These are phyloP conservation scores for Chalciporus chontae DNA, from an alignment of 768 basidiomycete genomes.

Conservation along the genomic window DNA sequence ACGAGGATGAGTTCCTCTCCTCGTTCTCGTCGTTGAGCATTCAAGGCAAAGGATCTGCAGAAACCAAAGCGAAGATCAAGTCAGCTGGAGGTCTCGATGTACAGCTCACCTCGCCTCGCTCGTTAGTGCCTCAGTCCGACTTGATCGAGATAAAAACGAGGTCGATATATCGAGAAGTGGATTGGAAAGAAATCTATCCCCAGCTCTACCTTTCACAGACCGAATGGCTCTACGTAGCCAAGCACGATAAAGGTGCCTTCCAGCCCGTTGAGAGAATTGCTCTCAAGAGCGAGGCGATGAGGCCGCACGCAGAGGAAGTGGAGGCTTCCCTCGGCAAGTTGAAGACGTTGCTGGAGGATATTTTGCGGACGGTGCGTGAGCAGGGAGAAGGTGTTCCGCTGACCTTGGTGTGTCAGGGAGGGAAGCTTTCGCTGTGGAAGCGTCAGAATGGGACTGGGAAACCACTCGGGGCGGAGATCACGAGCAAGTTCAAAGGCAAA, in stretches of 20 bases:
- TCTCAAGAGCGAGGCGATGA: slow-evolving; percentile 31
- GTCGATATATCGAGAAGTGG: slow-evolving; percentile 27
- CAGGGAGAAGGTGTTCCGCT: slow-evolving; percentile 51
- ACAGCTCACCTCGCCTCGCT: slow-evolving; percentile 22
- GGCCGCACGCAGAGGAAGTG: slow-evolving; percentile 17
- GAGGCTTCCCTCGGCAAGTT: slow-evolving; percentile 23
- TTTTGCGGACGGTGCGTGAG: slow-evolving; percentile 47
- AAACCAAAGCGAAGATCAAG: background rate
- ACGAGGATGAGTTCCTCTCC: slow-evolving; percentile 25
- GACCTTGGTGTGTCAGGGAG: slow-evolving; percentile 48
- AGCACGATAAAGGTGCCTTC: slow-evolving; percentile 56
- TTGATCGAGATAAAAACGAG: slow-evolving; percentile 37
- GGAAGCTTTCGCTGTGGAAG: slow-evolving; percentile 46
- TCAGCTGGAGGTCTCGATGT: slow-evolving; percentile 15
- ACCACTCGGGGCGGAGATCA: slow-evolving; percentile 18
- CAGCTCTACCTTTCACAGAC: slow-evolving; percentile 73
- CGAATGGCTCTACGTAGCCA: slow-evolving; percentile 53
- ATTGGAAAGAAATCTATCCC: slow-evolving; percentile 62
- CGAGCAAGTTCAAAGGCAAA: slow-evolving; percentile 13
- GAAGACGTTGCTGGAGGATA: slow-evolving; percentile 29
- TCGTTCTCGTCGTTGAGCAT: slow-evolving; percentile 26
- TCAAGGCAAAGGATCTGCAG: background rate
- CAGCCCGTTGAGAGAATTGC: slow-evolving; percentile 43
- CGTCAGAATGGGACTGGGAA: slow-evolving; percentile 33
- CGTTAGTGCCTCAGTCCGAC: slow-evolving; percentile 33